phyloP scores from a whole-genome alignment of 1,284 basidiomycete genomes.

The Austropuccinia psidii region DNA sequence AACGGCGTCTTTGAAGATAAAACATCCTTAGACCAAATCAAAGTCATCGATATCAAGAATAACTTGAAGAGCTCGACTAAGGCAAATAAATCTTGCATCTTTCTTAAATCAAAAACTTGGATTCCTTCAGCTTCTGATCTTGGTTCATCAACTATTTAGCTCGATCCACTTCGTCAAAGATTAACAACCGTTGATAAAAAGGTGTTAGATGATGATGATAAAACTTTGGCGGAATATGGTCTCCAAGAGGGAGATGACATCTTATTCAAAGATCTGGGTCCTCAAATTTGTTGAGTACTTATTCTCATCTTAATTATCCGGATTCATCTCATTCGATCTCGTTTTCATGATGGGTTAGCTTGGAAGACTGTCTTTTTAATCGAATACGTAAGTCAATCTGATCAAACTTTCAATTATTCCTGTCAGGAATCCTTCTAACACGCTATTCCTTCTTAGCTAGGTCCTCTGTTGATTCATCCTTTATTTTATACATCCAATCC shows the following conservation, averaged over 20 bases:
- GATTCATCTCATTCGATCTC: neutral
- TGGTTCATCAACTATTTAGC: too few species aligned
- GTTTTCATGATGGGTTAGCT: neutral
- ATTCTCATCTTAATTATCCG: neutral
- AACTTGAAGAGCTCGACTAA: too few species aligned
- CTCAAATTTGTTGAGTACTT: constrained; percentile 58
- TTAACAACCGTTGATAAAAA: constrained; percentile 59
- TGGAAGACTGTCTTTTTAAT: constrained; percentile 37
- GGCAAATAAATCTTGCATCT: too few species aligned
- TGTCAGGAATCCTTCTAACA: neutral
- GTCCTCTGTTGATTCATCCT: constrained; percentile 86
- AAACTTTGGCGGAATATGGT: constrained; percentile 57
- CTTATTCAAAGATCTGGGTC: constrained; percentile 75
- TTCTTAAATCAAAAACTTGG: too few species aligned
- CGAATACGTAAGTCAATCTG: constrained; percentile 37
- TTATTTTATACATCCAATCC: constrained; percentile 67
- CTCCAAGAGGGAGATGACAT: constrained; percentile 58
- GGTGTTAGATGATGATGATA: constrained; percentile 55
- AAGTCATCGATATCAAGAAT: too few species aligned
- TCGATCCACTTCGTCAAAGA: constrained; percentile 64
- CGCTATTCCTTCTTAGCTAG: constrained; percentile 54
- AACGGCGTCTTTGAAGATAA: too few species aligned
- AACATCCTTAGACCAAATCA: too few species aligned
- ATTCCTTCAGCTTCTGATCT: too few species aligned
- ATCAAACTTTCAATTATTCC: constrained; percentile 28